Evolutionary conservation across 2,329 filamentous ascomycete species (phyloP).

Genomic region (Sporothrix globosa): DNA sequence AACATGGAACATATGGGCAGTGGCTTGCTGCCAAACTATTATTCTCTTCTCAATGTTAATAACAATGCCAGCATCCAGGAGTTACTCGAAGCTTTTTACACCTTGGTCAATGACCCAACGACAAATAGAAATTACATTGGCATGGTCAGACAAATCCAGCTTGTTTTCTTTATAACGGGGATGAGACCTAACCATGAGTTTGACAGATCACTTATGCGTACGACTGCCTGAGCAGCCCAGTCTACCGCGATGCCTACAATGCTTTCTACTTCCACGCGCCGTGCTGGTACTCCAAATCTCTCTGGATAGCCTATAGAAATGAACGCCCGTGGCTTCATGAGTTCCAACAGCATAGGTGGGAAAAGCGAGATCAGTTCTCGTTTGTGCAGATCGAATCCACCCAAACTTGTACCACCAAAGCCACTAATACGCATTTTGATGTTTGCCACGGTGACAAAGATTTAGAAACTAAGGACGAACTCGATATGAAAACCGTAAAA

Average conservation of each 20-base stretch:
- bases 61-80: background rate
- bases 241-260: conserved; percentile 26
- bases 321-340: conserved; percentile 22
- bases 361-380: background rate
- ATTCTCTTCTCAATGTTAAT: conserved; percentile 20
- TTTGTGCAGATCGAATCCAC: background rate
- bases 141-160: background rate
- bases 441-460: too few species aligned
- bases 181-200: background rate
- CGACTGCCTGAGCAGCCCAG: conserved; percentile 25
- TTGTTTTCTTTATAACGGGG: background rate
- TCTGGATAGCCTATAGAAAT: conserved; percentile 25
- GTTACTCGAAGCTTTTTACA: conserved; percentile 6
- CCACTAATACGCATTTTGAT: background rate
- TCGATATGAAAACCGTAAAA: background rate
- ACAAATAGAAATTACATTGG: background rate
- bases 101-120: background rate
- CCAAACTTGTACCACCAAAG: background rate
- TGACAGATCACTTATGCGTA: conserved; percentile 24
- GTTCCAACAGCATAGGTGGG: background rate
- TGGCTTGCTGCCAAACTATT: conserved; percentile 26
- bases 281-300: conserved; percentile 28
- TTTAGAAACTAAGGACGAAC: too few species aligned
- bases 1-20: background rate
- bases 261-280: conserved; percentile 29